These are phyloP conservation scores for Ascosphaera aggregata DNA, from an alignment of 2,329 filamentous ascomycete species.

Conservation along the genomic window DNA sequence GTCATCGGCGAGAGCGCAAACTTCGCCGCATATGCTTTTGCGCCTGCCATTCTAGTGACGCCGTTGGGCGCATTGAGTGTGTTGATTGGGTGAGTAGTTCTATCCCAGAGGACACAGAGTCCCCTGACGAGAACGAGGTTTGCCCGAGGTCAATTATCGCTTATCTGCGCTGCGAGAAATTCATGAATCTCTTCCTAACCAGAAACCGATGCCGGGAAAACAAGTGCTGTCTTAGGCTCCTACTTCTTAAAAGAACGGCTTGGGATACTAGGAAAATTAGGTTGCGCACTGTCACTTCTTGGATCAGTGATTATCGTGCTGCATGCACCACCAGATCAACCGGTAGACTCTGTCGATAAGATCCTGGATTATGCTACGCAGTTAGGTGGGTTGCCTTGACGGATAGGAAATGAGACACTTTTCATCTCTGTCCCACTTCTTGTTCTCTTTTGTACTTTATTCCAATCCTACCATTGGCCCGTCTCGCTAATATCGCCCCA, in stretches of 20 bases:
- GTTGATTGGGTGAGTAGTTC: slow-evolving; percentile 43
- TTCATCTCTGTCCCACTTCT: no score
- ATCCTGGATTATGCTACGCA: slow-evolving; percentile 78
- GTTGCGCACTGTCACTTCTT: slow-evolving; percentile 87
- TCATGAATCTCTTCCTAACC: no score
- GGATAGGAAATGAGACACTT: no score
- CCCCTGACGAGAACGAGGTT: no score
- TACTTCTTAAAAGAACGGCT: slow-evolving; percentile 85
- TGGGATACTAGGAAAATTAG: slow-evolving; percentile 76
- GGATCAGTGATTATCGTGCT: slow-evolving; percentile 94
- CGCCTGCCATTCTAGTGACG: slow-evolving; percentile 93
- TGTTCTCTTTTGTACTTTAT: slow-evolving; percentile 8
- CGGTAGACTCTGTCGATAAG: slow-evolving; percentile 75
- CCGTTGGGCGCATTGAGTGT: slow-evolving; percentile 85
- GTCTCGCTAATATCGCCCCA: background rate
- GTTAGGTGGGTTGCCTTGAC: slow-evolving; percentile 50
- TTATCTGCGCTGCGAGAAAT: no score
- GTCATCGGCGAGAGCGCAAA: slow-evolving; percentile 86
- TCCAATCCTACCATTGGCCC: background rate
- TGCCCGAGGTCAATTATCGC: no score
- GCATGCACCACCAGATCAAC: slow-evolving; percentile 83
- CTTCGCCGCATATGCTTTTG: slow-evolving; percentile 95
- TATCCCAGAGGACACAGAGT: background rate
- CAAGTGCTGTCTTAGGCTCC: slow-evolving; percentile 65
- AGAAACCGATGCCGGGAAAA: background rate